phyloP scores from a whole-genome alignment of 1,284 basidiomycete genomes.

The Puccinia horiana region DNA sequence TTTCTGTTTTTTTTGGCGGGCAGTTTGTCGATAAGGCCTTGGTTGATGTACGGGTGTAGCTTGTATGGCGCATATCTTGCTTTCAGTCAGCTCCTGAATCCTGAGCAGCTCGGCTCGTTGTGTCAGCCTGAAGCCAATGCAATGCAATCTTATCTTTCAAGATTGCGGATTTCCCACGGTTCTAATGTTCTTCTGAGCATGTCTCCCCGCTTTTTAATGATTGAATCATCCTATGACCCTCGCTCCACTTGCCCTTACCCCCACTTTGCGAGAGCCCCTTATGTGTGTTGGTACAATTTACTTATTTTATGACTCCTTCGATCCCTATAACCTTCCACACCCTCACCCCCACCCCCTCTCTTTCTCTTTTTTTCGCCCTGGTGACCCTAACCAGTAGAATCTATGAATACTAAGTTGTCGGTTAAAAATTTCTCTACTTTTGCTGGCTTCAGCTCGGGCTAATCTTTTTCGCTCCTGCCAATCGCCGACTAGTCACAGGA shows the following conservation, averaged over 20 bases:
- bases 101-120: background rate
- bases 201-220: background rate
- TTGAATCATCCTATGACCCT: background rate
- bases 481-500: conserved; percentile 32
- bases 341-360: background rate
- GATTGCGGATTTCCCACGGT: conserved; percentile 11
- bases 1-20: background rate
- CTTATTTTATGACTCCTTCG: too few species aligned
- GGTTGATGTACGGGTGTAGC: background rate
- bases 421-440: conserved; percentile 13
- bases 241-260: conserved; percentile 19
- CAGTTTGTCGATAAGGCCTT: background rate
- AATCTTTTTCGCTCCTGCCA: conserved; percentile 23
- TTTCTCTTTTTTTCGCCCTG: background rate
- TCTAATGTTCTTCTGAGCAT: background rate
- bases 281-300: background rate
- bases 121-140: conserved; percentile 6
- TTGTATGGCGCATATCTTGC: conserved; percentile 9
- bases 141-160: conserved; percentile 28
- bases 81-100: conserved; percentile 14
- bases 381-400: background rate
- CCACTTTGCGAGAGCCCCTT: conserved; percentile 15
- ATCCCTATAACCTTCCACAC: too few species aligned
- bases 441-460: conserved; percentile 16
- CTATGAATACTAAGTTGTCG: background rate